Percentiles rank a stretch among this genome's conserved stretches.
Evolutionary conservation across 441 rosid genomes (phyloP).

Genomic region (Biscutella laevigata): DNA sequence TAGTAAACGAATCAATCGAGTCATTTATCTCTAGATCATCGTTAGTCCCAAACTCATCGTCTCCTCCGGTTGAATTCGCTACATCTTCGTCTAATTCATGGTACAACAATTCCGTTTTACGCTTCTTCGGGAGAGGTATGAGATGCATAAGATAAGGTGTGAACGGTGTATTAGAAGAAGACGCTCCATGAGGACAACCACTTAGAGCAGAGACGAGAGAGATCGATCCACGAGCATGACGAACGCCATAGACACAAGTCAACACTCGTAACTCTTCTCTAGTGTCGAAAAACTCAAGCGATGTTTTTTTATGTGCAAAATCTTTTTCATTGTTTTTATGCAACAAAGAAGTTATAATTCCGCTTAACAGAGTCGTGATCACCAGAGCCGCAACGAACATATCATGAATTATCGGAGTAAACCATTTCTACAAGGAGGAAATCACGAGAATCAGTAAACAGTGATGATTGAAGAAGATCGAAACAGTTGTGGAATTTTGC

Average conservation of each 20-base stretch:
- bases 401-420: conserved; percentile 33
- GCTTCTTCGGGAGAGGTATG: conserved; percentile 61
- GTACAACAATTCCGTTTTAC: conserved; percentile 41
- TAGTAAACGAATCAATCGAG: conserved; percentile 41
- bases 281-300: conserved; percentile 40
- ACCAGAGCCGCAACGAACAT: conserved; percentile 43
- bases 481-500: background rate
- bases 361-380: conserved; percentile 48
- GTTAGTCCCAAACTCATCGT: conserved; percentile 67
- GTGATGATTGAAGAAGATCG: too few relatives aligned
- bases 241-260: conserved; percentile 62
- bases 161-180: conserved; percentile 34
- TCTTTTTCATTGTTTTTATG: conserved; percentile 33
- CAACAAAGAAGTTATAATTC: conserved; percentile 37
- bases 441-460: too few relatives aligned
- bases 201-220: conserved; percentile 44
- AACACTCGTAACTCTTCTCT: conserved; percentile 56
- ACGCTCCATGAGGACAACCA: conserved; percentile 33
- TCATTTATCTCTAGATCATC: conserved; percentile 71
- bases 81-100: conserved; percentile 59
- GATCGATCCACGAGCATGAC: conserved; percentile 50
- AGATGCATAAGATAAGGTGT: conserved; percentile 59
- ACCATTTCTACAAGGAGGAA: conserved; percentile 31
- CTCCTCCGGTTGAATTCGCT: conserved; percentile 35
- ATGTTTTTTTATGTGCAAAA: conserved; percentile 33